These are phyloP conservation scores for Prasinococcaceae sp. DNA, from an alignment of 139 green algal species.

Conservation along the genomic window DNA sequence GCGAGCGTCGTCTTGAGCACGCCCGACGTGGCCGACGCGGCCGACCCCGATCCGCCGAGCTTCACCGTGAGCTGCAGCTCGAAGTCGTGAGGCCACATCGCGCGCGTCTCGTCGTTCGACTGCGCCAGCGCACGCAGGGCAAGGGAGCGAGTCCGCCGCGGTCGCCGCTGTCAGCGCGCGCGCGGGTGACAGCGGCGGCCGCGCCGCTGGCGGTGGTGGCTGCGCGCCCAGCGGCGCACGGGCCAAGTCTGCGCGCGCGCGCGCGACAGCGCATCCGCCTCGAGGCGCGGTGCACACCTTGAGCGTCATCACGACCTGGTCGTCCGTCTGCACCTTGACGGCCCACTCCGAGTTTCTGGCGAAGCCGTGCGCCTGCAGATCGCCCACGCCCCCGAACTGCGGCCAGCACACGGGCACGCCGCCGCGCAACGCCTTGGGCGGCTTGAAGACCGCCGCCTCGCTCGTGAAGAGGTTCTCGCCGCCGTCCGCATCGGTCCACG, in stretches of 20 bases:
- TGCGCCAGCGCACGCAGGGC: neutral
- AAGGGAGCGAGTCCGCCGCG: neutral
- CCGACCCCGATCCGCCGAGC: neutral
- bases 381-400: constrained; percentile 28
- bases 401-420: constrained; percentile 36
- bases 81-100: constrained; percentile 5
- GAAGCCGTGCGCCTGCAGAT: constrained; percentile 29
- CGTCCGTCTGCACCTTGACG: too few species aligned
- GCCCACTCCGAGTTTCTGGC: constrained; percentile 25
- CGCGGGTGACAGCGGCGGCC: too few species aligned
- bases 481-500: constrained; percentile 11
- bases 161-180: too few species aligned
- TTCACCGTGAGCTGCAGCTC: constrained; percentile 16
- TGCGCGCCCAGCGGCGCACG: too few species aligned
- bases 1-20: constrained; percentile 14
- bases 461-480: constrained; percentile 19
- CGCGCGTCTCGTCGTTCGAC: neutral
- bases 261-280: too few species aligned
- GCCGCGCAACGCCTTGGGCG: constrained; percentile 31
- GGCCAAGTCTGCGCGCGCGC: too few species aligned
- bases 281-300: too few species aligned
- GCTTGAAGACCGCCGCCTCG: constrained; percentile 28
- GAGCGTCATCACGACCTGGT: too few species aligned
- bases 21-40: neutral
- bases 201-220: too few species aligned